Percentiles rank a stretch among this genome's conserved stretches.
These are phyloP conservation scores for Erysimum cheiranthoides DNA, from an alignment of 345 rosid genomes.

Conservation along the genomic window DNA sequence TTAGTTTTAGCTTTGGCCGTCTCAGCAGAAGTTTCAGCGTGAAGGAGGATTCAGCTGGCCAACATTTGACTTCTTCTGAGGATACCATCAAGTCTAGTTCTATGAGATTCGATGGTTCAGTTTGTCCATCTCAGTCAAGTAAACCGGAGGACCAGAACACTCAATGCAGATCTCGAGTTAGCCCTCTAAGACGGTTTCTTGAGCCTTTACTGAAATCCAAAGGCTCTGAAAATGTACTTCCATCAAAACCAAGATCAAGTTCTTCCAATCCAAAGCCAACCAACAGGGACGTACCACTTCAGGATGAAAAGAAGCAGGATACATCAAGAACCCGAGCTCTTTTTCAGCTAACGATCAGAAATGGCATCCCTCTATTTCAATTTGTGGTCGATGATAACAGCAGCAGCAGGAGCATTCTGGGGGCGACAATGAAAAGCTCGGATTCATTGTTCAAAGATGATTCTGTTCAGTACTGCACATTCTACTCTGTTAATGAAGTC, in stretches of 20 bases:
- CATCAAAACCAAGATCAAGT: constrained; percentile 49
- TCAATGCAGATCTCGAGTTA: constrained; percentile 59
- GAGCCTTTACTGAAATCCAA: constrained; percentile 72
- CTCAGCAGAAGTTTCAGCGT: constrained; percentile 78
- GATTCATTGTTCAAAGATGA: constrained; percentile 54
- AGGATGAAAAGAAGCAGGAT: constrained; percentile 46
- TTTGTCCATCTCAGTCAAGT: constrained; percentile 45
- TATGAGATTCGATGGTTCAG: constrained; percentile 50
- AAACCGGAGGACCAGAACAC: constrained; percentile 49
- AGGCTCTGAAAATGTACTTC: constrained; percentile 52
- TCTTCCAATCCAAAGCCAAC: constrained; percentile 43
- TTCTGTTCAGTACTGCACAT: constrained; percentile 54
- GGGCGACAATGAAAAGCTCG: constrained; percentile 58
- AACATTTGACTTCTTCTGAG: constrained; percentile 52
- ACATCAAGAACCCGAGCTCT: constrained; percentile 58
- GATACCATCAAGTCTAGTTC: constrained; percentile 65
- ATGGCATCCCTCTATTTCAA: constrained; percentile 73
- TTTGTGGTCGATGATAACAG: constrained; percentile 57
- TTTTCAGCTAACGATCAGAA: constrained; percentile 62
- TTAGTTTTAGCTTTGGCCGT: constrained; percentile 80
- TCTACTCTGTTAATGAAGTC: constrained; percentile 72
- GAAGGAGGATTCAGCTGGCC: constrained; percentile 63
- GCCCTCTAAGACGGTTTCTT: constrained; percentile 76
- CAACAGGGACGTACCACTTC: constrained; percentile 18
- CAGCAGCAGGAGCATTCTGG: constrained; percentile 55